Evolutionary conservation across 164 flowering plant genomes (phyloP), one percentile per base, ranked within the genome.

Genomic region (Umbilicus rupestris): DNA sequence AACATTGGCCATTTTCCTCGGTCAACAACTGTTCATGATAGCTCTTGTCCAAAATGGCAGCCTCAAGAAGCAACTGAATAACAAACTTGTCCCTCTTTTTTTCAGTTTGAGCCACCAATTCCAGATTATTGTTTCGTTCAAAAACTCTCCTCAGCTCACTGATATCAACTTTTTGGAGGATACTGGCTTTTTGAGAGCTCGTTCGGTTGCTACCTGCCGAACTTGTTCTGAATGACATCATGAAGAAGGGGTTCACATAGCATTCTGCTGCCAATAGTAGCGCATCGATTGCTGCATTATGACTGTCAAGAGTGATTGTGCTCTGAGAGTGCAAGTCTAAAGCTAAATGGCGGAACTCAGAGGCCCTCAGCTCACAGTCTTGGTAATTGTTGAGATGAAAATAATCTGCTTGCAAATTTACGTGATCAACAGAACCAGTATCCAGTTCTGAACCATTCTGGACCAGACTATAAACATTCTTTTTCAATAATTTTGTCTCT

Each of bases 201-300:
- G 68, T 67, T 59, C 72, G 68, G 63, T 69, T 70, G 52, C 55
- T 66, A 75, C 71, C 67, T 59, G 70, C 72, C 44, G 76, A 47
- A 73, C 68, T 64, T 70, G 64, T 68, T 67, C 75, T 76, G 66
- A 73, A 79, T 47, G 90, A 78, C 68, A 67, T 73, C 84, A 85
- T 70, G 71, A 89, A 87, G 77, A 79, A 87, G 20, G 96, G 98
- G 76, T 87, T 87, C 28, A 89, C 78, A 74, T 86, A 83, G 76
- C 98, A 92, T 74, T 92, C 98, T 41, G 98, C 96, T 33, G 96
- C 92, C 78, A 89, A 78, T 66, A 92, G 94, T 73, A 92, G 79
- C 63, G 98, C 86, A 82, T 92, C 98, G 41, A 92, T 73, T 62
- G 94, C 86, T 69, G 90, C 90, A 80, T 85, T 85, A 77, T 92